Percentiles rank a stretch among this genome's conserved stretches.
Conservation (phyloP, 1,139 yeast genomes). For the Lodderomyces elongisporus region DNA sequence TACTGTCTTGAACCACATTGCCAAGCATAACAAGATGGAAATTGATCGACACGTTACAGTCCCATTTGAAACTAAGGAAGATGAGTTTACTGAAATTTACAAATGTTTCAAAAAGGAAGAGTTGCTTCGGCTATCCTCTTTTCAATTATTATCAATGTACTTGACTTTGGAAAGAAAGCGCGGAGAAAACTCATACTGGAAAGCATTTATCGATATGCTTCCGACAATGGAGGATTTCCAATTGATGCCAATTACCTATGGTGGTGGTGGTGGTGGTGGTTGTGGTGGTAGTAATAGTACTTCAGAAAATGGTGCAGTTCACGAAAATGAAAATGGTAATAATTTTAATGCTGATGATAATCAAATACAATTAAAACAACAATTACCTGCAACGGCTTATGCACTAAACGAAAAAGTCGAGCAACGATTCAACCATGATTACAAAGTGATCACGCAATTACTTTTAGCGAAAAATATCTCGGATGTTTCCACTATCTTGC, state of each 20-base stretch:
- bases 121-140: conserved; percentile 34
- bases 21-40: conserved; percentile 18
- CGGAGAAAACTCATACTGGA: conserved; percentile 53
- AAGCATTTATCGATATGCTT: conserved; percentile 55
- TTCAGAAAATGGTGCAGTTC: no score
- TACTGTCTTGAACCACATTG: conserved; percentile 44
- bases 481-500: conserved; percentile 7
- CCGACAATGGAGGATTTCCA: conserved; percentile 48
- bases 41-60: conserved; percentile 16
- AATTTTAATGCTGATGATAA: no score
- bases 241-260: conserved; percentile 52
- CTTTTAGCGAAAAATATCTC: conserved; percentile 14
- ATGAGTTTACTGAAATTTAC: conserved; percentile 30
- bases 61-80: conserved; percentile 14
- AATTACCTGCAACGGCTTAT: conserved; percentile 38
- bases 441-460: conserved; percentile 20
- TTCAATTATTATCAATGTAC: conserved; percentile 46
- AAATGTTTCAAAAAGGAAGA: conserved; percentile 22
- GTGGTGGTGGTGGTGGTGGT: no score
- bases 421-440: conserved; percentile 36
- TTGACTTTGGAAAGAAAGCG: conserved; percentile 44
- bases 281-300: no score
- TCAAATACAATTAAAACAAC: conserved; percentile 21
- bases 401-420: conserved; percentile 33
- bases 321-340: no score